These are phyloP conservation scores for Camellia oleifera DNA, from an alignment of 179 eudicot genomes.

Conservation along the genomic window DNA sequence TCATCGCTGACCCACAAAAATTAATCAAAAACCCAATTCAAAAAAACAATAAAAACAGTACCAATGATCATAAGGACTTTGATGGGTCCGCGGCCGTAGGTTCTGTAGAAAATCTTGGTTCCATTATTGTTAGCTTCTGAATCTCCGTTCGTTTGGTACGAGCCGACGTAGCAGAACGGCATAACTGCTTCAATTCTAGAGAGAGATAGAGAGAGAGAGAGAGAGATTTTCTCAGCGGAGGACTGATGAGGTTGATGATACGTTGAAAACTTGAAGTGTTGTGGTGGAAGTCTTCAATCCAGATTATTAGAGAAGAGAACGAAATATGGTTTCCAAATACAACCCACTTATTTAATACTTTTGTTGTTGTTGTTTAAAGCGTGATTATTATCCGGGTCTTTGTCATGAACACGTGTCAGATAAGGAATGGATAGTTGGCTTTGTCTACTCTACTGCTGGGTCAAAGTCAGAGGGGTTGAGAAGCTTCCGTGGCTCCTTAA, in stretches of 20 bases:
- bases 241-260: not conserved
- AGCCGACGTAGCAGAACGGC: constrained; percentile 70
- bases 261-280: no score
- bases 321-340: no score
- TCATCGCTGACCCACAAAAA: constrained; percentile 20
- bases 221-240: not conserved
- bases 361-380: no score
- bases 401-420: no score
- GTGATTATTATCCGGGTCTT: no score
- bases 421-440: no score
- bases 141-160: constrained; percentile 33
- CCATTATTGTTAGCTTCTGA: constrained; percentile 38
- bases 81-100: constrained; percentile 73
- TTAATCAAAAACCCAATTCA: constrained; percentile 22
- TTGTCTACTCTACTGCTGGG: no score
- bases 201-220: not conserved
- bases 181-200: constrained; percentile 32
- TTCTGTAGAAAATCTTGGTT: constrained; percentile 63
- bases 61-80: constrained; percentile 88
- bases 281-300: no score
- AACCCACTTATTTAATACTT: no score
- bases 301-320: no score
- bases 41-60: constrained; percentile 19
- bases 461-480: no score
- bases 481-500: no score